These are phyloP conservation scores for Fusarium chaquense DNA, from an alignment of 2,329 filamentous ascomycete species.

Conservation along the genomic window DNA sequence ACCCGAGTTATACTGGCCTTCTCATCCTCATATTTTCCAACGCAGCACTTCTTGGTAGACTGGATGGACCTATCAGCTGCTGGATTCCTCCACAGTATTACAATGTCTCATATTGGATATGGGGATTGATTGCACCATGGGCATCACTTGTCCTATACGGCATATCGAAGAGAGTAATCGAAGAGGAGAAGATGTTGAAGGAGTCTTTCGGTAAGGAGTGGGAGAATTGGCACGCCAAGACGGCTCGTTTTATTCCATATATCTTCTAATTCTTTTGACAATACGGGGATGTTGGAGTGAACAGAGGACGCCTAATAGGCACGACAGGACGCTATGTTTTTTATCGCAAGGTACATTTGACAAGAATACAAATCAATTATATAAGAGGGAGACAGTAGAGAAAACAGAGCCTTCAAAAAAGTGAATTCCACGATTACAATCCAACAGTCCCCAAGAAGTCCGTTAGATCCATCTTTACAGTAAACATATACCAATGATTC, in stretches of 20 bases:
- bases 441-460: not conserved
- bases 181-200: conserved; percentile 65
- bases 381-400: too few species aligned
- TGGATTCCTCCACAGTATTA: conserved; percentile 50
- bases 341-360: not conserved
- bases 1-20: conserved; percentile 64
- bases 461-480: not conserved
- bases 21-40: conserved; percentile 52
- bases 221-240: conserved; percentile 61
- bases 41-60: conserved; percentile 51
- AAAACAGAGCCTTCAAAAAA: not conserved
- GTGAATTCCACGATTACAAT: not conserved
- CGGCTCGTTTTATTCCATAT: conserved; percentile 62
- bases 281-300: not conserved
- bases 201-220: conserved; percentile 61
- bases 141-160: conserved; percentile 37
- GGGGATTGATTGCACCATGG: conserved; percentile 3
- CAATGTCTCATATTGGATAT: conserved; percentile 2
- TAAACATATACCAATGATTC: not conserved
- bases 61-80: conserved; percentile 56
- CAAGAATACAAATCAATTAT: too few species aligned
- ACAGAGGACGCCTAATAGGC: not conserved
- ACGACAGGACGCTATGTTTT: not conserved
- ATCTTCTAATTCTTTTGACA: not conserved
- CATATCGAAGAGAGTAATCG: conserved; percentile 54